A percentile compares a stretch with the other conserved stretches of the same genome.
Evolutionary conservation across 202 grass and related monocot species (phyloP).

Genomic region (Bolboschoenoplectus hybrid): DNA sequence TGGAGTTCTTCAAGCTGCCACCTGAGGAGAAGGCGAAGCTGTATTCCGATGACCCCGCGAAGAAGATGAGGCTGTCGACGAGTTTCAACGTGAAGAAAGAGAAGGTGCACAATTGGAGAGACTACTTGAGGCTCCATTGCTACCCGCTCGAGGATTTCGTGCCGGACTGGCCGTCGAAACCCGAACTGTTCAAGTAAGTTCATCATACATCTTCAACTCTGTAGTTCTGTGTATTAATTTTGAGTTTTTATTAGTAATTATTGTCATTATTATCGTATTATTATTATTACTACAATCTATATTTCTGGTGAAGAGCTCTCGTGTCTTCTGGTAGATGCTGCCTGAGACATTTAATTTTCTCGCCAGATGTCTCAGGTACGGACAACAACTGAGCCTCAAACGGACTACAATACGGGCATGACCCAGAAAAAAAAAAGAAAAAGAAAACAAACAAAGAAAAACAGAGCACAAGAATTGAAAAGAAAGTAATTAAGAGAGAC

Average conservation of each 20-base stretch:
- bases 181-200: constrained; percentile 62
- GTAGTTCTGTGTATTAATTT: not conserved
- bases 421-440: not conserved
- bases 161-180: constrained; percentile 69
- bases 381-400: not conserved
- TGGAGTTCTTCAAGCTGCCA: constrained; percentile 70
- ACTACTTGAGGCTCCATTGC: constrained; percentile 93
- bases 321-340: not conserved
- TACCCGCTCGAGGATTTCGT: constrained; percentile 73
- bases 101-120: constrained; percentile 86
- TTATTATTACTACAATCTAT: not conserved
- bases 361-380: not conserved
- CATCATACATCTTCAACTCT: constrained; percentile 6
- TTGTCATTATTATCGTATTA: not conserved
- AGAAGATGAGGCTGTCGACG: constrained; percentile 90
- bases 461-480: not conserved
- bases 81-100: constrained; percentile 96
- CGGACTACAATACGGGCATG: no score
- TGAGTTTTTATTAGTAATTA: not conserved
- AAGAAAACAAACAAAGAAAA: not conserved
- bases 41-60: constrained; percentile 85
- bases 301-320: not conserved
- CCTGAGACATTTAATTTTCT: not conserved
- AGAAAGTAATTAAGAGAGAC: constrained; percentile 16
- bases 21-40: constrained; percentile 78